Conservation (phyloP, 768 basidiomycete species). For the Amylocystis lapponica region DNA sequence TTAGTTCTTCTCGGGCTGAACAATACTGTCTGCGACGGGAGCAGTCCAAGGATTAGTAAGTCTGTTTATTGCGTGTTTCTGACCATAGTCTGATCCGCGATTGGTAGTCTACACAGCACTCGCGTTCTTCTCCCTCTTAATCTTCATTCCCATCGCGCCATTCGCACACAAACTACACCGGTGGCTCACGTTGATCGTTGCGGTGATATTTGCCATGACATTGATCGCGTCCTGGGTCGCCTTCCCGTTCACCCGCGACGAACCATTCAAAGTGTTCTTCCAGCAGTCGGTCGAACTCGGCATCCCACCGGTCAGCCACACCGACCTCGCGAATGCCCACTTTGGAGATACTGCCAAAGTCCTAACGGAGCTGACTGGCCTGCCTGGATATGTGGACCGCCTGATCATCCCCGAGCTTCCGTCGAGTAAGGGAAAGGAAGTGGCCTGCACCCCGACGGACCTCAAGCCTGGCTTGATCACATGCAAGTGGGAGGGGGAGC, state of each 20-base stretch:
- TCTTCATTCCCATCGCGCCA: conserved; percentile 56
- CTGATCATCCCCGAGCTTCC: conserved; percentile 46
- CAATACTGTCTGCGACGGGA: conserved; percentile 64
- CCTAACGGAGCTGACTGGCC: conserved; percentile 41
- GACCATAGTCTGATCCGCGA: background rate
- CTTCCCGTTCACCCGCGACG: conserved; percentile 55
- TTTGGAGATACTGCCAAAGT: conserved; percentile 15
- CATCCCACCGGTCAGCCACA: background rate
- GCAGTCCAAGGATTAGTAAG: conserved; percentile 42
- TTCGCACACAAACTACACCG: conserved; percentile 52
- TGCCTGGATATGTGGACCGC: conserved; percentile 36
- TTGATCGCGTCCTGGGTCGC: conserved; percentile 25
- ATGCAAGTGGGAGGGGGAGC: conserved; percentile 44
- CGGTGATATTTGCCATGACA: conserved; percentile 38
- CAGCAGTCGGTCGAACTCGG: conserved; percentile 50
- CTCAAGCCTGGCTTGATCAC: conserved; percentile 33
- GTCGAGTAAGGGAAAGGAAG: conserved; percentile 35
- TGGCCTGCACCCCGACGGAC: conserved; percentile 26
- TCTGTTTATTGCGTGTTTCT: conserved; percentile 5
- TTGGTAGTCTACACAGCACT: conserved; percentile 44
- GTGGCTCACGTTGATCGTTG: conserved; percentile 28
- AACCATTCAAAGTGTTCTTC: conserved; percentile 70
- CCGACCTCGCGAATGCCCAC: background rate
- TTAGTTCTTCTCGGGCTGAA: conserved; percentile 40
- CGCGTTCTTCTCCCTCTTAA: conserved; percentile 41